Conservation (phyloP, 2,329 filamentous ascomycete species). For the Diaporthe capsici region DNA sequence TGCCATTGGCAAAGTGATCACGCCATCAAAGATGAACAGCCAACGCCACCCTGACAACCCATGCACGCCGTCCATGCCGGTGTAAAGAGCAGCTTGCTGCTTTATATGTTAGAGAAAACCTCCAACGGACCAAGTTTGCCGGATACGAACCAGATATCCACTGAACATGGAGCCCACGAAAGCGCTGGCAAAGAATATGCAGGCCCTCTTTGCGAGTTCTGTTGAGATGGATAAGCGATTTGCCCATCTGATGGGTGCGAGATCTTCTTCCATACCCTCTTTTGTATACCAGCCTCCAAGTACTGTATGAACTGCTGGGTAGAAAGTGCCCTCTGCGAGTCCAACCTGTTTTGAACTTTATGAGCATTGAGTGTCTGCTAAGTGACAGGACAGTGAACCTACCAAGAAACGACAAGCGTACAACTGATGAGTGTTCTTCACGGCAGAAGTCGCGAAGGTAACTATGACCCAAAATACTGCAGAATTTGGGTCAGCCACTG, state of each 20-base stretch:
- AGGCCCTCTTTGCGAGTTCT: slow-evolving; percentile 42
- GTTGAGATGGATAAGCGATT: neutral
- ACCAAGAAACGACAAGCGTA: slow-evolving; percentile 42
- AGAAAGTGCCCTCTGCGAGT: slow-evolving; percentile 42
- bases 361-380: neutral
- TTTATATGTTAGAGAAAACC: neutral
- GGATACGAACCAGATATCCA: slow-evolving; percentile 36
- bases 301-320: slow-evolving; percentile 42
- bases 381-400: neutral
- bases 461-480: slow-evolving; percentile 41
- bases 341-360: slow-evolving; percentile 26
- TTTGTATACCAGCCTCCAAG: slow-evolving; percentile 43
- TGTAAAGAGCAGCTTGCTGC: slow-evolving; percentile 47
- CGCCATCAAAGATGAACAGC: slow-evolving; percentile 49
- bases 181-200: slow-evolving; percentile 41
- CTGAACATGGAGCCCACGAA: slow-evolving; percentile 41
- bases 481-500: neutral
- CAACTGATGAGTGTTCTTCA: slow-evolving; percentile 39
- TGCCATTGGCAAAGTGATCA: slow-evolving; percentile 51
- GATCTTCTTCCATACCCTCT: slow-evolving; percentile 5
- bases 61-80: slow-evolving; percentile 45
- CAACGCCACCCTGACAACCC: slow-evolving; percentile 48
- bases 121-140: no score
- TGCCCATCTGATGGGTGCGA: no score
- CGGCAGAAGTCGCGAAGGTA: slow-evolving; percentile 41